These are phyloP conservation scores for Tilletia horrida DNA, from an alignment of 1,284 basidiomycete species.

Conservation along the genomic window DNA sequence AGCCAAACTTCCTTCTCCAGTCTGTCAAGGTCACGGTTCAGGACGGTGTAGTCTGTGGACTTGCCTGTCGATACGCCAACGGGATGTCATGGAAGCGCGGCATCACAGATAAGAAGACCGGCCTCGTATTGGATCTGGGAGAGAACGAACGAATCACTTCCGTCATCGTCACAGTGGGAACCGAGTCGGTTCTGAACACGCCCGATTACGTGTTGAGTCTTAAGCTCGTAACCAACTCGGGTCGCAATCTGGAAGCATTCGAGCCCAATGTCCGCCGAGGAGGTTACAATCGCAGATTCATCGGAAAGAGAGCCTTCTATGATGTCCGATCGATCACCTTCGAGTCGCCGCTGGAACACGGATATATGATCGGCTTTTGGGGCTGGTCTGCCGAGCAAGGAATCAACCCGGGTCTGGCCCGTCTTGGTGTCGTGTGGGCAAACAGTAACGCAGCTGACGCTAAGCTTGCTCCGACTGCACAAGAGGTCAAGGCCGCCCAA, in stretches of 20 bases:
- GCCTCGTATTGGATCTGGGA: not conserved
- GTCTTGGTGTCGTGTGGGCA: slow-evolving; percentile 17
- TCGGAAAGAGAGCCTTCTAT: slow-evolving; percentile 3
- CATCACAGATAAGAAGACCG: not conserved
- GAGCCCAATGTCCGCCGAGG: not conserved
- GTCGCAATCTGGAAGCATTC: not conserved
- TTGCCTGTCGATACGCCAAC: slow-evolving; percentile 15
- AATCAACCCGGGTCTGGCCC: not conserved
- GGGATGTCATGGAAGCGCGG: slow-evolving; percentile 16
- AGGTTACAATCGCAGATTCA: slow-evolving; percentile 1
- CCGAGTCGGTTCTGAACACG: not conserved
- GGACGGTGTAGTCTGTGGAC: slow-evolving; percentile 10
- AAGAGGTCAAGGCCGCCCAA: too few relatives aligned
- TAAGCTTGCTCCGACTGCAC: not conserved
- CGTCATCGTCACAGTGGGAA: slow-evolving; percentile 6
- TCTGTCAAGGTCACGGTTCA: not conserved
- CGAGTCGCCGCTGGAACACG: slow-evolving; percentile 18
- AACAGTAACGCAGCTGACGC: slow-evolving; percentile 1
- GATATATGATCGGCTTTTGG: slow-evolving; percentile 18
- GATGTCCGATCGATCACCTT: slow-evolving; percentile 11
- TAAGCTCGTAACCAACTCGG: slow-evolving; percentile 3
- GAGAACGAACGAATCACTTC: slow-evolving; percentile 12
- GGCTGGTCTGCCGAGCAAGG: slow-evolving; percentile 1
- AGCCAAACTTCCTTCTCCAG: slow-evolving; percentile 12
- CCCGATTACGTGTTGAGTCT: not conserved